Evolutionary conservation across 2,329 filamentous ascomycete genomes (phyloP).

Genomic region (Botrytis deweyae): DNA sequence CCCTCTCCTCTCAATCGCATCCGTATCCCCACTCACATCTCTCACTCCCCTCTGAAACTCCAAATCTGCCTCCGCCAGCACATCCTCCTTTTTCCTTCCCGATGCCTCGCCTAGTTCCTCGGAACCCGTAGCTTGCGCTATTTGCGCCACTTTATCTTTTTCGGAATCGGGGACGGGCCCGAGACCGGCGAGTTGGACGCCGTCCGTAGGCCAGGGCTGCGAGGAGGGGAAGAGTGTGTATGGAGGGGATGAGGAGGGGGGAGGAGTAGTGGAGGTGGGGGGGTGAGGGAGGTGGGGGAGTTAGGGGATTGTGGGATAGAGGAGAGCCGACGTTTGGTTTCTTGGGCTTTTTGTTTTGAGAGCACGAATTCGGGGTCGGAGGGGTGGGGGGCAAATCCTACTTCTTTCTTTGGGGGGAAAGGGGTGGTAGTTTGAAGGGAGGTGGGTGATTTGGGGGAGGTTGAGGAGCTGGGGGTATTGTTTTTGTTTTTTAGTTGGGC

Average conservation of each 20-base stretch:
- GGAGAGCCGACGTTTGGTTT: neutral
- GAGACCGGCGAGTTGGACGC: neutral
- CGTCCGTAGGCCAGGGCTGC: neutral
- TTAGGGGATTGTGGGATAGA: neutral
- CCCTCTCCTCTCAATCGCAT: neutral
- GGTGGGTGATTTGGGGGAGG: neutral
- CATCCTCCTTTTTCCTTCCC: neutral
- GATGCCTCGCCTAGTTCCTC: neutral
- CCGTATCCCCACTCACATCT: neutral
- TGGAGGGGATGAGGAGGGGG: neutral
- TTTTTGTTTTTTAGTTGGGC: neutral
- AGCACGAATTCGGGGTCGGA: neutral
- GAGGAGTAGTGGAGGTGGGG: neutral
- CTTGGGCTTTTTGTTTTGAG: neutral
- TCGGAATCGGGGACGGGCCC: rapidly evolving
- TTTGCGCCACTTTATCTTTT: neutral
- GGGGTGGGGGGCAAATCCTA: neutral
- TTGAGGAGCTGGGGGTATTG: neutral
- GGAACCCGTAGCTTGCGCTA: neutral
- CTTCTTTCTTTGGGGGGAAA: neutral
- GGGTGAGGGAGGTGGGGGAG: neutral
- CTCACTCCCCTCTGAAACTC: conserved; percentile 4
- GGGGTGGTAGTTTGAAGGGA: neutral
- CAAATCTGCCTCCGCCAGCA: neutral
- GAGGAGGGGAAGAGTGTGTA: neutral